These are phyloP conservation scores for Helianthus tuberosus DNA, from an alignment of 129 eudicot species.

Conservation along the genomic window DNA sequence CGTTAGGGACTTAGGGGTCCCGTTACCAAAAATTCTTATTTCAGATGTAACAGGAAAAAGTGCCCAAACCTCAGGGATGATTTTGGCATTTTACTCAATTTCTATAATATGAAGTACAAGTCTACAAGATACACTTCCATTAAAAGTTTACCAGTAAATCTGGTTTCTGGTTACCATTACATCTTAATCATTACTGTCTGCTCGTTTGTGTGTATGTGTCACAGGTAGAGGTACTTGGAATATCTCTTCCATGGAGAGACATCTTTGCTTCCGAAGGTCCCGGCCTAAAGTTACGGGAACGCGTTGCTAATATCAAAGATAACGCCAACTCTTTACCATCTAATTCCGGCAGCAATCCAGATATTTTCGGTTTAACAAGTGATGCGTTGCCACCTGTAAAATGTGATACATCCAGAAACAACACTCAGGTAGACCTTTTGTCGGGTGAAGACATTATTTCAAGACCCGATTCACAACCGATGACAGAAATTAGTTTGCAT, in stretches of 20 bases:
- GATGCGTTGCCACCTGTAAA: conserved; percentile 28
- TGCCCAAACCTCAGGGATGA: too few relatives aligned
- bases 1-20: too few relatives aligned
- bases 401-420: conserved; percentile 42
- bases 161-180: not conserved
- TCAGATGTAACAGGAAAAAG: too few relatives aligned
- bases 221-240: conserved; percentile 91
- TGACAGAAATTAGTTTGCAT: conserved; percentile 36
- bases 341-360: conserved; percentile 38
- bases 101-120: not conserved
- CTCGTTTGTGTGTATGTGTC: not conserved
- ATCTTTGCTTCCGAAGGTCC: conserved; percentile 53
- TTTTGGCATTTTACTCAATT: not conserved
- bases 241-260: conserved; percentile 83
- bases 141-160: not conserved
- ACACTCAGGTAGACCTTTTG: conserved; percentile 64
- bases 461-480: conserved; percentile 52
- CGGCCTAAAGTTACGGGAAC: conserved; percentile 44
- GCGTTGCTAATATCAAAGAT: conserved; percentile 21
- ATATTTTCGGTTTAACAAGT: conserved; percentile 34
- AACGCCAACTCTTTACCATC: conserved; percentile 39
- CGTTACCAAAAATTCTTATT: too few relatives aligned
- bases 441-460: conserved; percentile 55
- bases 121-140: too few relatives aligned
- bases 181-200: not conserved